Evolutionary conservation across 2,329 filamentous ascomycete species (phyloP), one percentile per base, ranked within the genome.

Genomic region (Xylariaceae sp.): DNA sequence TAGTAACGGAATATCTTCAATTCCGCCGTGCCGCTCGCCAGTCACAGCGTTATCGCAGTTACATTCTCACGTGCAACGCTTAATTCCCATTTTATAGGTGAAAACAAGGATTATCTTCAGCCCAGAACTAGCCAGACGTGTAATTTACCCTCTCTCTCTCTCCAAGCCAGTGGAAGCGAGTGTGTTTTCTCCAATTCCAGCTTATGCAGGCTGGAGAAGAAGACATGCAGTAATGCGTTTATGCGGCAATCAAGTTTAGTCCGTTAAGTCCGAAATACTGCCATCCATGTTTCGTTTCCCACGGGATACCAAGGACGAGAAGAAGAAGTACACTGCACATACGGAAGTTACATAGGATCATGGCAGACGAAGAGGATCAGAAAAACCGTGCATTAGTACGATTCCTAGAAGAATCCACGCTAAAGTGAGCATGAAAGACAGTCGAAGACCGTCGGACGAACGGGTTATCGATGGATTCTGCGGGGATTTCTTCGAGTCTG

Each of bases 321-420:
- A 30, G 2, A 4, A 23, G 23, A 30, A 30, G 23, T 30, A 30
- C 23, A 30, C 23, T 30, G 23, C 23, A 30, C 23, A 30, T 5
- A 30, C 23, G 5, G 23, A 30, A 30, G 23, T 30, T 30, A 30
- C 23, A 5, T 30, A 30, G 23, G 23, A 30, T 42, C 37, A 9
- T 42, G 9, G 37, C 37, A 9, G 9, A 10, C 11, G 9, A 42
- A 13, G 37, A 42, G 37, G 11, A n/a, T n/a, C 9, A 63, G 58
- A 61, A 61, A 62, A 56, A 60, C 61, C 58, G 56, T 56, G 61
- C 61, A 63, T 63, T 56, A 59, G 56, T 17, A 50, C n/a, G 34
- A n/a, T 44, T 45, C 9, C 10, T 30, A 2, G 23, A 30, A 30
- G 23, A 30, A 30, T 5, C 4, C 23, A 30, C 23, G 23, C 23